Evolutionary conservation across 2,329 filamentous ascomycete genomes (phyloP), one percentile per base, ranked within the genome.

Genomic region (Tolypocladium nubicola): DNA sequence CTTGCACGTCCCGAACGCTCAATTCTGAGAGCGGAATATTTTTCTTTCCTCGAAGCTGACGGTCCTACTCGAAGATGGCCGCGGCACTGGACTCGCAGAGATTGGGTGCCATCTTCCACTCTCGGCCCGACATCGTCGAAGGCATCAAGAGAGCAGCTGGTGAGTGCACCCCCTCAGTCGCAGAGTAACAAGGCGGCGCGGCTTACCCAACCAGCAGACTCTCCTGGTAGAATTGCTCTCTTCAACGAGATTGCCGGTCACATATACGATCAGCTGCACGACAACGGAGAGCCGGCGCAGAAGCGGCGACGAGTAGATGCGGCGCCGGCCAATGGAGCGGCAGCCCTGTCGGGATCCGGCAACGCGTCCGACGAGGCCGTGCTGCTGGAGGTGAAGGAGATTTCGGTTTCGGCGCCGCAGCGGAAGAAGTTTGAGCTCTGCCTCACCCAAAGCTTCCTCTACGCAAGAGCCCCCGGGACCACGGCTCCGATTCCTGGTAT

Each of bases 391-490:
- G 75, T 87, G 59, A 85, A 84, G 68, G 85, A 87, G 50, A 83
- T 88, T 23, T 87, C 84, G 0, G 76, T 87, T n/a, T 81, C 83
- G 1, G 76, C 86, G 4, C 85, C 85, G 0, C 82, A 85, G 71
- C 76, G 85, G 61, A 88, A 88, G 71, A 88, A 87, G 69, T 83
- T 83, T 62, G 82, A 84, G 61, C 68, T 88, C 10, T 84, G 81
- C 68, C 80, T 87, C 60, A 87, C 84, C 2, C 71, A 76, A 7
- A 76, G 77, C 59, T 80, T 82, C 61, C 64, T 87, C 39, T 86
- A 85, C 61, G 83, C 82, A 16, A 76, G 79, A 40, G 72, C 74
- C 1, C 73, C 81, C 0, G 77, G 77, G 49, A 79, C 80, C 1
- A 76, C 76, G 2, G 72, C 73, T 30, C 80, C 82, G 0, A 74